Conservation (phyloP, 495 filamentous ascomycete genomes). For the Xylaria nigripes region DNA sequence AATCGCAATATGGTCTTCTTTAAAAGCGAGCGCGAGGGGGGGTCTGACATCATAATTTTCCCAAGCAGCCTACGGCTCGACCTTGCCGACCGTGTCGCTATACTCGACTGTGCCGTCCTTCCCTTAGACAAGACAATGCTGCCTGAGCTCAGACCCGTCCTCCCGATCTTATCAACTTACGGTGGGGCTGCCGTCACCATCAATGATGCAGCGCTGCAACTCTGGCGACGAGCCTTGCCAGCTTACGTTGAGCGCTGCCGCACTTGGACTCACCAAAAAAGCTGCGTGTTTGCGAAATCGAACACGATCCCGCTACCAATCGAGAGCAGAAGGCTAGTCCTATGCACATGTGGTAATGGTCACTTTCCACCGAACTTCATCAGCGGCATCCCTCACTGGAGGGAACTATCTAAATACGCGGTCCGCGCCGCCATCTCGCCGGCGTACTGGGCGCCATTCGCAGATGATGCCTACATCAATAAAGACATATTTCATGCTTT, state of each 20-base stretch:
- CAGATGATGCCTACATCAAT: conserved; percentile 19
- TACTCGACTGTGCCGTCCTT: conserved; percentile 31
- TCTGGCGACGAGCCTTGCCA: conserved; percentile 35
- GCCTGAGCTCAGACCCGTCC: background rate
- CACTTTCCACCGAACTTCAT: conserved; percentile 24
- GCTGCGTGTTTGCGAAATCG: conserved; percentile 24
- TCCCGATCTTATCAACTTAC: background rate
- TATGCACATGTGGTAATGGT: conserved; percentile 35
- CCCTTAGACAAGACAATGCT: conserved; percentile 11
- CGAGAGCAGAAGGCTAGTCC: background rate
- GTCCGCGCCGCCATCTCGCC: conserved; percentile 30
- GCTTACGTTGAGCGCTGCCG: conserved; percentile 32
- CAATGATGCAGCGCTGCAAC: conserved; percentile 22
- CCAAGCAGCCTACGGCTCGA: conserved; percentile 15
- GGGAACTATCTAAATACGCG: conserved; percentile 17
- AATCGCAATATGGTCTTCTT: background rate
- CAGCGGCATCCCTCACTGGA: conserved; percentile 19
- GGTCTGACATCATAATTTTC: conserved; percentile 18
- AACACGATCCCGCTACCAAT: conserved; percentile 22
- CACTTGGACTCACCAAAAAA: conserved; percentile 22
- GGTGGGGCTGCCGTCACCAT: conserved; percentile 14
- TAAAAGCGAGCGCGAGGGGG: background rate
- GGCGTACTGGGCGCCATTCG: conserved; percentile 25
- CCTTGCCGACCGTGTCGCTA: conserved; percentile 21
- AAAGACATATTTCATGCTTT: background rate